phyloP scores from a whole-genome alignment of 371 early-diverging fungal species.

The Mucor ambiguus region DNA sequence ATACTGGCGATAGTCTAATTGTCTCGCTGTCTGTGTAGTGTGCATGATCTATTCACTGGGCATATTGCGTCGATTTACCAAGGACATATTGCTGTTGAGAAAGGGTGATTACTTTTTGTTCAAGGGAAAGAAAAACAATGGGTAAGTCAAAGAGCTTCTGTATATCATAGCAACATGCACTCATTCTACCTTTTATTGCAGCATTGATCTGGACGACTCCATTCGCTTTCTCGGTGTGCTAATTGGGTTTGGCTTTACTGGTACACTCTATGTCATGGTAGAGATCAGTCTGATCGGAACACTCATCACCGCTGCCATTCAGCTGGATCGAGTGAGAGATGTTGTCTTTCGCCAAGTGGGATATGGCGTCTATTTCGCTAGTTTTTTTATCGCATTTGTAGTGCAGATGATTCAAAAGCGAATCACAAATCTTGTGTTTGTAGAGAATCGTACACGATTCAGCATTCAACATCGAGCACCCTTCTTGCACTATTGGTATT shows the following conservation, averaged over 20 bases:
- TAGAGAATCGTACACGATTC: slow-evolving; percentile 35
- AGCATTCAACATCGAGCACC: slow-evolving; percentile 42
- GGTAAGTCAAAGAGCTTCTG: slow-evolving; percentile 17
- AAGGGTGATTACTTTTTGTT: slow-evolving; percentile 48
- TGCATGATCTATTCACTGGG: slow-evolving; percentile 46
- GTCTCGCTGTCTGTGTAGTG: slow-evolving; percentile 19
- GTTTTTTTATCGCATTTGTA: slow-evolving; percentile 47
- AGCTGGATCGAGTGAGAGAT: slow-evolving; percentile 39
- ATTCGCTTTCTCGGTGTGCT: slow-evolving; percentile 52
- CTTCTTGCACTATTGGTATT: slow-evolving; percentile 52
- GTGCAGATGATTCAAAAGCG: slow-evolving; percentile 50
- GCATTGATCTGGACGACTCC: slow-evolving; percentile 52
- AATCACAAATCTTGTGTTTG: slow-evolving; percentile 43
- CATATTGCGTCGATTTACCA: slow-evolving; percentile 46
- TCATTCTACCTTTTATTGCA: slow-evolving; percentile 5
- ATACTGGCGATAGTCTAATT: not conserved
- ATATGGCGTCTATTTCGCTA: slow-evolving; percentile 48
- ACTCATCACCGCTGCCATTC: slow-evolving; percentile 31
- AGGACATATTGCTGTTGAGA: slow-evolving; percentile 44
- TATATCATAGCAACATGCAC: not conserved
- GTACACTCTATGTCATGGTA: slow-evolving; percentile 50
- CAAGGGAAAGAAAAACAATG: slow-evolving; percentile 50
- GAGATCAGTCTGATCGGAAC: slow-evolving; percentile 43
- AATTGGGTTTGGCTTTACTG: slow-evolving; percentile 54
- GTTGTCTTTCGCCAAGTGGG: slow-evolving; percentile 33